phyloP scores from a whole-genome alignment of 495 filamentous ascomycete species.

The Baudoinia panamericana region DNA sequence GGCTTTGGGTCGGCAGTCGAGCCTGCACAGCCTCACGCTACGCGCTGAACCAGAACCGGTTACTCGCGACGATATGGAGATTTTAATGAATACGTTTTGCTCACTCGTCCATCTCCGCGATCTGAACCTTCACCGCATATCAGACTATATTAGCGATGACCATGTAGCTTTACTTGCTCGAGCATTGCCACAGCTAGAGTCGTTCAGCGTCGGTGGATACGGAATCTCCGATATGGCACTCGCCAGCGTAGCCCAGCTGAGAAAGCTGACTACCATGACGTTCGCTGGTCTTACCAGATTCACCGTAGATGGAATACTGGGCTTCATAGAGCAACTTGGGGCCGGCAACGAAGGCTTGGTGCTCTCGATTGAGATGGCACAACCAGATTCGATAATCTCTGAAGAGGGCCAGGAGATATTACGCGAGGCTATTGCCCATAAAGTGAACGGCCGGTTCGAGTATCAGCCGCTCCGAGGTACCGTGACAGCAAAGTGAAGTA shows the following conservation, averaged over 20 bases:
- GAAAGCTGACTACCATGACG: slow-evolving; percentile 23
- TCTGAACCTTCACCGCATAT: slow-evolving; percentile 40
- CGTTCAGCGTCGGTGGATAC: slow-evolving; percentile 43
- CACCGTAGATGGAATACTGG: slow-evolving; percentile 26
- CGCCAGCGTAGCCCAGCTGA: slow-evolving; percentile 26
- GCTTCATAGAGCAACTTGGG: slow-evolving; percentile 26
- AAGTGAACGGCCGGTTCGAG: slow-evolving; percentile 29
- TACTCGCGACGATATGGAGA: slow-evolving; percentile 34
- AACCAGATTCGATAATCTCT: slow-evolving; percentile 24
- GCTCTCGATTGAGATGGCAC: slow-evolving; percentile 28
- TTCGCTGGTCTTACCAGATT: slow-evolving; percentile 30
- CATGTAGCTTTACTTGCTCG: slow-evolving; percentile 40
- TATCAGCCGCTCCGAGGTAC: slow-evolving; percentile 30
- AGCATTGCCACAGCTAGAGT: slow-evolving; percentile 39
- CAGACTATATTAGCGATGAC: slow-evolving; percentile 40
- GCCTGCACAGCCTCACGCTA: slow-evolving; percentile 36
- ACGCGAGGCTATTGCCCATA: slow-evolving; percentile 21
- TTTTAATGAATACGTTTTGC: slow-evolving; percentile 37
- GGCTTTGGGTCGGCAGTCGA: slow-evolving; percentile 37
- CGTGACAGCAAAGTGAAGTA: not conserved
- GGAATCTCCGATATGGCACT: slow-evolving; percentile 41
- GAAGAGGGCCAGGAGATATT: slow-evolving; percentile 26
- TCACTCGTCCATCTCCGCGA: slow-evolving; percentile 37
- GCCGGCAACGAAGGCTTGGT: slow-evolving; percentile 26
- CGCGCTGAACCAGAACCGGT: slow-evolving; percentile 39